Base-by-base conservation (phyloP, 345 rosid genomes). In the Moringa oleifera region DNA sequence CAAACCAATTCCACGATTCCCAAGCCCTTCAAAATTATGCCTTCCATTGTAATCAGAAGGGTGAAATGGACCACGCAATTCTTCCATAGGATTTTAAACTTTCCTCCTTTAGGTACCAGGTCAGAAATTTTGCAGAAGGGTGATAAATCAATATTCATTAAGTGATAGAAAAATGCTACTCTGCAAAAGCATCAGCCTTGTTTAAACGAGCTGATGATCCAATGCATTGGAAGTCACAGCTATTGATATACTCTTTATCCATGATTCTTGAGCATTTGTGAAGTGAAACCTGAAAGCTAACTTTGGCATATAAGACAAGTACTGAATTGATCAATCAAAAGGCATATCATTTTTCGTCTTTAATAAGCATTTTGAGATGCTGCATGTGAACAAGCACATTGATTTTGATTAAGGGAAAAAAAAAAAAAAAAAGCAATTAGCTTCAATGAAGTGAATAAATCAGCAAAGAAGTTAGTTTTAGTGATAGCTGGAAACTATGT, bases 71-170 rank as follows among this genome's bases (percentile, higher is more conserved):
- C 75, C 80, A 23, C 54, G 62, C 61, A 81, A 66, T 62, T 70
- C 86, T 56, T 76, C 85, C 98, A 89, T 85, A 50, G 61, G n/a
- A 51, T 59, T 68, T 31, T 33, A 58, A 45, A 22, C 58, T 55
- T 41, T 68, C 63, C 66, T 63, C 51, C 65, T 64, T 52, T 65
- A 33, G 24, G 24, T 60, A 41, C 72, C 67, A 65, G 57, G 62
- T 45, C 66, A 56, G n/a, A 61, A 53, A 31, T 63, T 69, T 66
- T 23, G 20, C 54, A 54, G 55, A 68, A 19, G 52, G 65, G 13
- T 75, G 53, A 51, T 53, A 53, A 54, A 69, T 65, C 53, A 65
- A 50, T 47, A 61, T 55, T 65, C 81, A 62, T 77, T 22, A 65
- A 56, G 13, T 25, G 20, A 46, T 55, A 33, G 50, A 41, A 36